Evolutionary conservation across 2,329 filamentous ascomycete genomes (phyloP), one percentile per base, ranked within the genome.

Genomic region (Fusarium tanahbumbuense): DNA sequence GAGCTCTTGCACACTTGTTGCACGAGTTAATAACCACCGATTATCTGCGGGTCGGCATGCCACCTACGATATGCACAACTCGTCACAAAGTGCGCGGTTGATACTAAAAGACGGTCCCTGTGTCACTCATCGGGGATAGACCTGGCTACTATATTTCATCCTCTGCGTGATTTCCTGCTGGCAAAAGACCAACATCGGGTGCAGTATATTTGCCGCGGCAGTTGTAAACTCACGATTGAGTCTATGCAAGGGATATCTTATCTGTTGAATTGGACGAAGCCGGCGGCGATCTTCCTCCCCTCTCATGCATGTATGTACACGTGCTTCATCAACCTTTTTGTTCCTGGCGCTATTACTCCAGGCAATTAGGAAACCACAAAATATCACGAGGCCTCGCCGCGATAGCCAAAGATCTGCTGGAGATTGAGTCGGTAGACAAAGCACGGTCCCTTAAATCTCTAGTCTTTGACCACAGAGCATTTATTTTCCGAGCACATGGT

Each of bases 401-500:
- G 25, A 41, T 41, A 54, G 41, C 20, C 41, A 64, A 37, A 41
- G n/a, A 25, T 16, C 22, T 64, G 10, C 25, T 32, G 28, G 45
- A 28, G 6, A 30, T 49, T 28, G 49, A 44, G 50, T 27, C 44
- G 8, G 27, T 49, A 48, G n/a, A 67, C n/a, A 47, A 71, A 56
- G 63, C 50, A 54, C 46, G 28, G 49, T 41, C 45, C 42, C 30
- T 23, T 37, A 40, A 16, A 20, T 20, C 32, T 40, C 32, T 47
- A 47, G 28, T 42, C 50, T 25, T 34, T 37, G 44, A 50, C 64
- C 64, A 62, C 32, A 65, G 53, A 54, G 42, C 52, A 54, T 45
- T 52, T 56, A n/a, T 34, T 34, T 8, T 37, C 44, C 11, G 16
- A 65, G 52, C 68, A 71, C 68, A 71, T 71, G 68, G 59, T 47